Evolutionary conservation across 352 stramenopile species (phyloP), one percentile per base, ranked within the genome.

Genomic region (Phytophthora pisi): DNA sequence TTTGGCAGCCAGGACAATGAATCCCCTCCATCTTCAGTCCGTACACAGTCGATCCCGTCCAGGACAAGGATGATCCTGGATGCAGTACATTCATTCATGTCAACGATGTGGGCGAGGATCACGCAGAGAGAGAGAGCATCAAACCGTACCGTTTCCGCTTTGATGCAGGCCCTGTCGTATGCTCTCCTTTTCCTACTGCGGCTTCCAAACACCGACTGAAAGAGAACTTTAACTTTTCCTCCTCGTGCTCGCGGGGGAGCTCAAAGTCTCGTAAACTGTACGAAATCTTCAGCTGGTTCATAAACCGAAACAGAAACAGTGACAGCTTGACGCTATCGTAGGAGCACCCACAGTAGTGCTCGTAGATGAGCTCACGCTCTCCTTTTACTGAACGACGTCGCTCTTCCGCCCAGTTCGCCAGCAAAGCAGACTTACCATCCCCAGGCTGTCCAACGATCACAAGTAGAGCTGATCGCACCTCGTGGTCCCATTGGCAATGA

Each of bases 221-320:
- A 0, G 88, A 93, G 23, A 94, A 95, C 63, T 93, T 93, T 64
- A 95, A 79, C 60, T 94, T 93, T 54, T 95, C 86, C 61, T 95
- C 88, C 45, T 95, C 86, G 62, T 93, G 79, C 26, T 93, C 86
- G 28, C 70, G 81, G 10, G 86, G 86, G 6, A 94, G 72, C 54
- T 95, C 88, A 54, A 95, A 95, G 24, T 95, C 88, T 0, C 79
- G 75, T n/a, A 95, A 78, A 7, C 51, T 77, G 46, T 88, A 92
- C 20, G 81, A 84, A 20, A 81, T 72, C 43, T 91, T 91, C 64
- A 95, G 74, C 59, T 93, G 79, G 51, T 81, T 77, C 84, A 95
- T 94, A 57, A 93, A 82, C 26, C 88, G 81, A 63, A 92, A 95
- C 23, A 95, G 75, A 67, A 93, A 91, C 45, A 92, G 66, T 51